Evolutionary conservation across 139 green algal genomes (phyloP), one percentile per base, ranked within the genome.

Genomic region (Coelastrella sp.): DNA sequence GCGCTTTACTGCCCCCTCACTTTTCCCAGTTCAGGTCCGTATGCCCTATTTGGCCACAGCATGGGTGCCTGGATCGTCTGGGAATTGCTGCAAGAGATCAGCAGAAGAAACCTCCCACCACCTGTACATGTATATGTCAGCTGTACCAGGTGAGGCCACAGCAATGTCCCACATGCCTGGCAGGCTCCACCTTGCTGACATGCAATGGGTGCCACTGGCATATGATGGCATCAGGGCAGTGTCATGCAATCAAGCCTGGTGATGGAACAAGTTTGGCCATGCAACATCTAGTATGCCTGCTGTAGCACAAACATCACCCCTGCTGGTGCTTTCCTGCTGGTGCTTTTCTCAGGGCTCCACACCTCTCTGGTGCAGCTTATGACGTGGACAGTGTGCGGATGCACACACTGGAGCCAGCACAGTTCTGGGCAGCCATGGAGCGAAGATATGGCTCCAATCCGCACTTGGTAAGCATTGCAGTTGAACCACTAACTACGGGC

Each of bases 41-140:
- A 88, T 69, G 89, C 77, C 0, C 41, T 94, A 23, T 91, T 94
- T 35, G 90, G 90, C n/a, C 90, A 94, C 90, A 92, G 87, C 90
- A 90, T 94, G 90, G 90, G 90, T 6, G 90, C 85, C 2, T 94
- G 90, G 90, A 75, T 94, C 21, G 90, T 34, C 4, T 81, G 53
- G 32, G 67, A 84, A 60, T 19, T 84, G 60, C 60, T 50, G 73
- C 88, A 90, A 83, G 87, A 88, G 68, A 71, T 93, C 2, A 41
- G 57, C 50, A 51, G 87, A 0, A 19, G 68, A 0, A 66, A 67
- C 13, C 59, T 71, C 30, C 87, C 81, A 1, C 79, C 90, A 60
- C 90, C 90, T 6, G 1, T 86, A 19, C 90, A 87, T 50, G 4
- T 94, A 5, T 92, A 87, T 34, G 87, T 88, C 17, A 93, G 89